Evolutionary conservation across 164 flowering plant genomes (phyloP), one percentile per base, ranked within the genome.

Genomic region (Taxillus chinensis): DNA sequence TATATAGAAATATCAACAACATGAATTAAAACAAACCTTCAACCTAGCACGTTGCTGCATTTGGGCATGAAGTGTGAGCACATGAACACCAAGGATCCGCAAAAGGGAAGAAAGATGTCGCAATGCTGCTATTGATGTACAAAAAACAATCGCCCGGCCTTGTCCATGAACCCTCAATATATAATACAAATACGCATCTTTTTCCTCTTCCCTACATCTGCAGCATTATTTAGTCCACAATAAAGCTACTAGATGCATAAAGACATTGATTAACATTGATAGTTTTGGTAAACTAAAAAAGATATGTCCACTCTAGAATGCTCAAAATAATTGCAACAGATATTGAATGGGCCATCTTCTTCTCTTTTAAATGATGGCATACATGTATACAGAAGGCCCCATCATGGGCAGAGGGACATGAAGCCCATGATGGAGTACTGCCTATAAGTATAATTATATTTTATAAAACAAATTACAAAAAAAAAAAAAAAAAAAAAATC

Each of bases 121-220:
- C 68, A 90, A 67, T 66, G 96, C 96, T 46, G 96, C 83, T 68
- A 90, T 83, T 62, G 99, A 90, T 60, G 97, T 85, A 73, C 99
- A 93, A 73, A 93, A 93, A 62, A 93, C 89, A 71, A 93, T 86
- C 43, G 97, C 83, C 5, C 86, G 92, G 45, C 99, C 97, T 69
- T 75, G 86, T 63, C 99, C 96, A 81, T 93, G 93, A 70, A 89
- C 83, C 63, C 85, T 84, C 73, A 93, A 64, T 63, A 93, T 72
- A 65, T 93, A 93, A 68, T 89, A 93, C 67, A 90, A 73, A 74
- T 87, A 82, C 40, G 95, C 92, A 77, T 93, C 97, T 77, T 93
- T 93, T 64, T 93, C 97, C 73, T 93, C 95, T 80, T 93, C 99
- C 69, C 72, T 81, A 77, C 96, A 93, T 64, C 99, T 93, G 85